Base-by-base conservation (phyloP, 1,284 basidiomycete genomes). In the Mycosarcoma maydis region DNA sequence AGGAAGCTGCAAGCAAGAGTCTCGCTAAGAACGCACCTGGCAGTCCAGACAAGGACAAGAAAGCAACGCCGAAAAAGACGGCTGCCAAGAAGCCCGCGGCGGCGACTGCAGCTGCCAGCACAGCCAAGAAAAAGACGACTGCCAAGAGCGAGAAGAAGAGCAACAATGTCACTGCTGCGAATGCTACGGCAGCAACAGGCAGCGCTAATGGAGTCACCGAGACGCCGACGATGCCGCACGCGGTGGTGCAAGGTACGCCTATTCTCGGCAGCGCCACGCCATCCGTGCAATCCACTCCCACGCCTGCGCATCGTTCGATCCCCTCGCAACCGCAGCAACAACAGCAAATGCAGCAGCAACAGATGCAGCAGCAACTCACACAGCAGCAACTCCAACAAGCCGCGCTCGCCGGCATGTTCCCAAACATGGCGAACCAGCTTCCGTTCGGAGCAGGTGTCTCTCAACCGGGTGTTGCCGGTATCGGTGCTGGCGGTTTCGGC, bases 31-130 rank as follows among this genome's bases (percentile, higher is more conserved):
- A 29, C 20, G 53, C 61, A 30, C 50, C 52, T 10, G 46, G 49
- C 39, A 61, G 61, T 43, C 56, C 61, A 4, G 62, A 66, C 17
- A 71, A 71, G 40, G 62, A 61, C 36, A 67, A 66, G 55, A 71
- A 66, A 26, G 26, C 20, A 11, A 52, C 62, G 16, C 59, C 68
- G 8, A 70, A 70, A 40, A 70, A 70, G 61, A 55, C 61, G 11
- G 56, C 61, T 17, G 61, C 40, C 19, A 71, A 71, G 48, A 71
- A 71, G 39, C 68, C 62, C 2, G 66, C 44, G 6, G 17, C 43
- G 7, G 19, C 53, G 0, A 42, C 55, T 4, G 43, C 52, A 6
- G 48, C 61, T 7, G 42, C 55, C 2, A 50, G 50, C 17, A 49
- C 61, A 17, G 37, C 47, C 37, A 70, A 70, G 61, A 70, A 70